Evolutionary conservation across 2,329 filamentous ascomycete genomes (phyloP), one percentile per base, ranked within the genome.

Genomic region (Trichoderma hamatum): DNA sequence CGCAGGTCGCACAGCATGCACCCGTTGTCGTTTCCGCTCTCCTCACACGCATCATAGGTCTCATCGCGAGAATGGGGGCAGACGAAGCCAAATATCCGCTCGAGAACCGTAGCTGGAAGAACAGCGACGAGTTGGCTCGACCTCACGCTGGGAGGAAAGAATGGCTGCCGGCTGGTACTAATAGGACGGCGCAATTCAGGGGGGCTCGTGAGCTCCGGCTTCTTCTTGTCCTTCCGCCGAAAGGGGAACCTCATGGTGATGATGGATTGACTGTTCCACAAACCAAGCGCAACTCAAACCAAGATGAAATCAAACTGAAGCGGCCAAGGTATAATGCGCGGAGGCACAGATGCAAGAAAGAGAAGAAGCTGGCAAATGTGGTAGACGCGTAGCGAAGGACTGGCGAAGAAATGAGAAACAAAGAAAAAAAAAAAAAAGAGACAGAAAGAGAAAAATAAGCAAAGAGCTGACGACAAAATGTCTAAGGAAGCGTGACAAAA

Each of bases 1-100:
- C 94, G 90, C 83, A 96, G 86, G 81, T 97, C 93, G 82, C 95
- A 98, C 73, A 97, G 89, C 92, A 96, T 95, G 82, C 95, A 98
- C 68, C 89, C 89, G 81, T 93, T 90, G 73, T 91, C 90, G 61
- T 89, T 86, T 73, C 91, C 89, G 70, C 91, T 93, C 75, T 92
- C 87, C 82, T 98, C 95, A 76, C 92, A 95, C 52, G 89, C 90
- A 73, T 93, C 90, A 79, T 96, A 96, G 70, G 86, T 89, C 76
- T 90, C 84, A 80, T 98, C 94, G 66, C 83, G 82, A 43, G 89
- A 83, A 80, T 98, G 95, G 9, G 94, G 94, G 75, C 94, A 97
- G 68, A 97, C 89, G 73, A 89, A 89, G 74, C 86, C 81, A 78
- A 97, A 95, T 77, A 97, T 94, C 77, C 87, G 88, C 73, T 88